phyloP scores from a whole-genome alignment of 805 yeast genomes.

The Hanseniaspora taiwanica region DNA sequence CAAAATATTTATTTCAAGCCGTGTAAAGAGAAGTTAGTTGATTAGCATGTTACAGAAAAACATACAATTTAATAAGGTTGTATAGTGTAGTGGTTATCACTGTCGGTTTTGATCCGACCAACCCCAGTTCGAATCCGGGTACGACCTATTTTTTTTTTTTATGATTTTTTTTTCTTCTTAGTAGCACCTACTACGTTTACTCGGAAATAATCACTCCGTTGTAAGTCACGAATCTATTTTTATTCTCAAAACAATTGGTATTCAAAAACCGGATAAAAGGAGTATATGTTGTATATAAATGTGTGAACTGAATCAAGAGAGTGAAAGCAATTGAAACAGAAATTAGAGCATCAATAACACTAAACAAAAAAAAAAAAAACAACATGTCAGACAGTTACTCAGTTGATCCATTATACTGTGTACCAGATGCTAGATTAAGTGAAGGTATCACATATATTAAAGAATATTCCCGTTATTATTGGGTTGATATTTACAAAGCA shows the following conservation, averaged over 20 bases:
- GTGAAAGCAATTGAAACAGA: no score
- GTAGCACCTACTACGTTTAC: neutral
- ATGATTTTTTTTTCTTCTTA: neutral
- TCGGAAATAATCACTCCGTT: no score
- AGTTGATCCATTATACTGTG: neutral
- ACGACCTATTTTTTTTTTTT: constrained; percentile 38
- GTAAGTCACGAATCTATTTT: no score
- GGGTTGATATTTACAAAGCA: constrained; percentile 30
- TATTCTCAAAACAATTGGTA: no score
- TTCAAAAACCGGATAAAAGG: no score
- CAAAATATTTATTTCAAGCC: no score
- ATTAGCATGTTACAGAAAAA: neutral
- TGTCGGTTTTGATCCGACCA: constrained; percentile 49
- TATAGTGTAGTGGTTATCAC: constrained; percentile 51
- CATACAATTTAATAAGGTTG: constrained; percentile 24
- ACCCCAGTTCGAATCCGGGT: constrained; percentile 85
- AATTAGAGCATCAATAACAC: no score
- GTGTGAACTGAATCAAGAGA: no score
- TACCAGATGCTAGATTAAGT: constrained; percentile 27
- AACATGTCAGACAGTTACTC: neutral
- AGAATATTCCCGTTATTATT: constrained; percentile 34
- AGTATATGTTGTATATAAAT: no score
- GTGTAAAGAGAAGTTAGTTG: neutral
- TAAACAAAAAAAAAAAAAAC: no score
- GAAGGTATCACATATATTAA: constrained; percentile 59